Evolutionary conservation across 805 yeast genomes (phyloP).

Genomic region (Saturnispora serradocipensis): DNA sequence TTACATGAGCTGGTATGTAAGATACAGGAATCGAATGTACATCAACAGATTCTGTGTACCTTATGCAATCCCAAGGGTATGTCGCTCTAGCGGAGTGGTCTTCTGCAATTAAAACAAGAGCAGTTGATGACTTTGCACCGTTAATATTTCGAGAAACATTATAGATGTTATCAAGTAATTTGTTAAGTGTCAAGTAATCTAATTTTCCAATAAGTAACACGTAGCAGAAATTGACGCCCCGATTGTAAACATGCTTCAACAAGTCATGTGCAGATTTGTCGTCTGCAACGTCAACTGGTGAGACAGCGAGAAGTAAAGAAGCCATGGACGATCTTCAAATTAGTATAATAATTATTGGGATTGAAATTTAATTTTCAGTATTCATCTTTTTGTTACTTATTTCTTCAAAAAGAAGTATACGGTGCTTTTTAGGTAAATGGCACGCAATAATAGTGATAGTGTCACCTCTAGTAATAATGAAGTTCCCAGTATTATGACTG

Average conservation of each 20-base stretch:
- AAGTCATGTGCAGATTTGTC: background rate
- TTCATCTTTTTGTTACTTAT: background rate
- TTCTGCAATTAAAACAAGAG: conserved; percentile 4
- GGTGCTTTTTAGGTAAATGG: background rate
- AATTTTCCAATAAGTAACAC: background rate
- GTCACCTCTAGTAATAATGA: background rate
- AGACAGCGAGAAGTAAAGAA: background rate
- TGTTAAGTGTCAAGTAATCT: background rate
- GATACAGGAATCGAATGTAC: background rate
- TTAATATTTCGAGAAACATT: background rate
- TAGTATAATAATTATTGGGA: background rate
- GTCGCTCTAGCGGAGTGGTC: background rate
- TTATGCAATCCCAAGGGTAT: background rate
- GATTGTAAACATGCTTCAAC: background rate
- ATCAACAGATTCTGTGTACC: background rate
- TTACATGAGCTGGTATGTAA: background rate
- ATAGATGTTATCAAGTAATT: background rate
- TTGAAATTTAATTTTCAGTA: background rate
- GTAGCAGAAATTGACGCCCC: background rate
- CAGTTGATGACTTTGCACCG: background rate
- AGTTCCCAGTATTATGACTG: conserved; percentile 8
- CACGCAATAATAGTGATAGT: background rate
- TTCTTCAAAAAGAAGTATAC: background rate
- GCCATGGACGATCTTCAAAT: background rate
- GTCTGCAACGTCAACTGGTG: background rate